phyloP scores from a whole-genome alignment of 2,329 filamentous ascomycete species.

The Pestalotiopsis sp. region DNA sequence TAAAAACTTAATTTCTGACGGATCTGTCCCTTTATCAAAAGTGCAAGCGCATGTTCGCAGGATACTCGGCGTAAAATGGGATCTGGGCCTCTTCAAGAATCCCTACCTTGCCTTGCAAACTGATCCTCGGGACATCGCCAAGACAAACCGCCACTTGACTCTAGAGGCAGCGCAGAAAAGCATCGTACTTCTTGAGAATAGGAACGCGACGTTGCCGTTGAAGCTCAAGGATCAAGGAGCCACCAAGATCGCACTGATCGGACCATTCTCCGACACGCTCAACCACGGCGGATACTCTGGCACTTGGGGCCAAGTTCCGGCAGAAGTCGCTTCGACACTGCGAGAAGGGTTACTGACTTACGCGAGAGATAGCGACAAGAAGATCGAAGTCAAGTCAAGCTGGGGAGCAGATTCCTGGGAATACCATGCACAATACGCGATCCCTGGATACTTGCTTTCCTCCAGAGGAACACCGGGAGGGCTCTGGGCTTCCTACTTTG shows the following conservation, averaged over 20 bases:
- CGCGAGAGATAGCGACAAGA: constrained; percentile 20
- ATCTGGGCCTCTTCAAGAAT: constrained; percentile 42
- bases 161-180: constrained; percentile 45
- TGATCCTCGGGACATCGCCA: constrained; percentile 37
- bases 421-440: constrained; percentile 45
- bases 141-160: constrained; percentile 36
- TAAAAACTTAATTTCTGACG: constrained; percentile 27
- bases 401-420: constrained; percentile 48
- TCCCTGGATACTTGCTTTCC: constrained; percentile 44
- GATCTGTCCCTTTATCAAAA: constrained; percentile 26
- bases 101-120: constrained; percentile 38
- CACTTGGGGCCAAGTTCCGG: constrained; percentile 42
- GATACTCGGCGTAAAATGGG: constrained; percentile 44
- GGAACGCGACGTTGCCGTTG: constrained; percentile 40
- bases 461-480: constrained; percentile 38
- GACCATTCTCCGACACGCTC: constrained; percentile 42
- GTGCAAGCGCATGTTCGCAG: constrained; percentile 38
- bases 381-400: constrained; percentile 38
- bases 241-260: constrained; percentile 40
- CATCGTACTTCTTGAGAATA: constrained; percentile 45
- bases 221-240: constrained; percentile 29
- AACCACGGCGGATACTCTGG: constrained; percentile 49
- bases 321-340: constrained; percentile 39
- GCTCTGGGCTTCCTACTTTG: constrained; percentile 42
- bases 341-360: constrained; percentile 38